phyloP scores from a whole-genome alignment of 139 green algal genomes.

The Nannochloris sp. region DNA sequence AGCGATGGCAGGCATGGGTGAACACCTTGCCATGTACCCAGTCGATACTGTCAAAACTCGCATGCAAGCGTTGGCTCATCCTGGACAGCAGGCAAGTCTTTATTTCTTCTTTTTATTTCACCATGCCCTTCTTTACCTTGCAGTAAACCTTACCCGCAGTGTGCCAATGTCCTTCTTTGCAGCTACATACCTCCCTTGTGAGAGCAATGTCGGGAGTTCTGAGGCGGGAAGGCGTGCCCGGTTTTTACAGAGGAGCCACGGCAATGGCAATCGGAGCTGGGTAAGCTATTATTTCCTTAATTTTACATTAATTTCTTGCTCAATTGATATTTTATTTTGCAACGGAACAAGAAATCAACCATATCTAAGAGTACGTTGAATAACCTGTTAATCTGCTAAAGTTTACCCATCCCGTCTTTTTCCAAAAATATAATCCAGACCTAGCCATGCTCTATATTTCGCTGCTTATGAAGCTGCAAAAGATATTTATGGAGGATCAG shows the following conservation, averaged over 20 bases:
- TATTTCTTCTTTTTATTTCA: not conserved
- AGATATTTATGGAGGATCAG: conserved; percentile 53
- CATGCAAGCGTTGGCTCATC: conserved; percentile 88
- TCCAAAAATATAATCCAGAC: conserved; percentile 41
- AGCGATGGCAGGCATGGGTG: conserved; percentile 78
- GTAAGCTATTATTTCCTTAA: conserved; percentile 21
- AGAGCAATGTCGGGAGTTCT: conserved; percentile 52
- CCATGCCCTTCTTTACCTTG: not conserved
- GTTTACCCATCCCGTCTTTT: no score
- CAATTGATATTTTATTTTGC: no score
- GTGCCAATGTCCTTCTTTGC: conserved; percentile 4
- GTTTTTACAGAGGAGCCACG: conserved; percentile 74
- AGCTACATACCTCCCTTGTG: conserved; percentile 57
- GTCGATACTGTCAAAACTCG: conserved; percentile 98
- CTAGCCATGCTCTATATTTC: conserved; percentile 94
- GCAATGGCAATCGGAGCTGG: conserved; percentile 63
- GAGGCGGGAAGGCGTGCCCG: conserved; percentile 57
- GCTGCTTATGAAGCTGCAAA: conserved; percentile 87
- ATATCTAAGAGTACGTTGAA: no score
- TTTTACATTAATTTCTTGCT: not conserved
- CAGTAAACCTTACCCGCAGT: not conserved
- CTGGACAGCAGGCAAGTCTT: conserved; percentile 57
- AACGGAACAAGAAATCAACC: no score
- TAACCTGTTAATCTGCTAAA: no score
- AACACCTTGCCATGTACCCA: conserved; percentile 92